Base-by-base conservation (phyloP, 2,329 filamentous ascomycete species). In the Blastomyces parvus region DNA sequence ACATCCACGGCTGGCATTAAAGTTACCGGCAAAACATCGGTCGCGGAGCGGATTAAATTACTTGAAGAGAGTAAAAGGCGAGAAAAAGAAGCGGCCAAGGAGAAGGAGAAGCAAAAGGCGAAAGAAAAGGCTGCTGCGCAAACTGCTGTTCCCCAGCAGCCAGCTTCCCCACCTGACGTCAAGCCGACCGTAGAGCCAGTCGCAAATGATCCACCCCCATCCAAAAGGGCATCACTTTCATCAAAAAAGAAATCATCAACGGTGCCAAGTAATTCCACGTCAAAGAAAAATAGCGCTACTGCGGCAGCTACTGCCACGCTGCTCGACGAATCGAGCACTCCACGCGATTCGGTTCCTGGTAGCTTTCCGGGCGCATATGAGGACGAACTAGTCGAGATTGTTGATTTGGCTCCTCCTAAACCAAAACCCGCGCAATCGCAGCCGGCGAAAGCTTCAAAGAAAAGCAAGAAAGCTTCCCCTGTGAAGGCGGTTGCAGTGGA, bases 21-120 rank as follows among this genome's bases (percentile, higher is more conserved):
- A 69, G 69, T 74, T 64, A 64, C 74, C 27, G 72, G 69, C 58
- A 79, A 78, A 67, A 74, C 77, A 17, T 80, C 77, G 59, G 76
- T 85, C 52, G 78, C 81, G 19, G 83, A 85, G 67, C 80, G 80
- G 67, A 81, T 85, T 73, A 83, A 77, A 66, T 72, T 71, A 30
- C 72, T 81, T 46, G 79, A 81, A 63, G 71, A 74, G 63, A 69
- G 64, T 53, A 74, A 73, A 62, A 78, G 76, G 65, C 72, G 74
- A 59, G 75, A 76, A 62, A 69, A 70, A 44, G 78, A 77, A 69
- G 72, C 73, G 36, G 69, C 70, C 46, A 73, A 72, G 64, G 73
- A 73, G 68, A 70, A 70, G 63, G 67, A 75, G 62, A 75, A 78
- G 64, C 71, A 73, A 64, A 75, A 74, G 67, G 73, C 69, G 64